These are phyloP conservation scores for Globisporangium cystogenes DNA, from an alignment of 352 stramenopile genomes.

Conservation along the genomic window DNA sequence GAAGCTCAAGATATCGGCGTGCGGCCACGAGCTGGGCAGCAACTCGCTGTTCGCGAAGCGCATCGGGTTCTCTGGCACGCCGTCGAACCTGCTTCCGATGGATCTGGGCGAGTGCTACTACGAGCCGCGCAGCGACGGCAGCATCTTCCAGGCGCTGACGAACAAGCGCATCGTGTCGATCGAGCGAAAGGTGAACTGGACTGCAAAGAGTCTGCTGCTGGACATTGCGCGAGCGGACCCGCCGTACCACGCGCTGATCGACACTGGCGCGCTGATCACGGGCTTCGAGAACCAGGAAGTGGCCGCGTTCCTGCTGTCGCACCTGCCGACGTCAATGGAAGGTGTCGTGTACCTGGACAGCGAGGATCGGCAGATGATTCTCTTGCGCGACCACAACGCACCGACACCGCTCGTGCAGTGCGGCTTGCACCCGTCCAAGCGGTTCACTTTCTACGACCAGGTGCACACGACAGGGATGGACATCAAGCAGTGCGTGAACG, in stretches of 20 bases:
- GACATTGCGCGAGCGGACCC: conserved; percentile 73
- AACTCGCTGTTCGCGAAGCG: conserved; percentile 97
- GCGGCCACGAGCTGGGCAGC: conserved; percentile 98
- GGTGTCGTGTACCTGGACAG: conserved; percentile 90
- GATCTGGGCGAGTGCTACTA: conserved; percentile 98
- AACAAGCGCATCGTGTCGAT: conserved; percentile 88
- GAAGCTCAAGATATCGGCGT: conserved; percentile 98
- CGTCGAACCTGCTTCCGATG: conserved; percentile 98
- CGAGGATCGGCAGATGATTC: conserved; percentile 88
- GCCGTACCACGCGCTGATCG: conserved; percentile 86
- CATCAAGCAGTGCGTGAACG: conserved; percentile 89
- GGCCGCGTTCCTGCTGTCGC: conserved; percentile 68
- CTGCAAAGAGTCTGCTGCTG: conserved; percentile 57
- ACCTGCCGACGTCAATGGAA: conserved; percentile 76
- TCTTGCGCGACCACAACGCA: conserved; percentile 93
- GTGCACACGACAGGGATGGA: conserved; percentile 94
- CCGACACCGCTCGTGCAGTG: conserved; percentile 92
- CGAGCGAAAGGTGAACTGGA: conserved; percentile 82
- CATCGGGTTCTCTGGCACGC: conserved; percentile 99
- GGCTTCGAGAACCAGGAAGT: conserved; percentile 89
- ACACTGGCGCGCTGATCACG: conserved; percentile 90
- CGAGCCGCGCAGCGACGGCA: conserved; percentile 97
- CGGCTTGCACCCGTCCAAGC: conserved; percentile 73
- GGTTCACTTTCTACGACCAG: conserved; percentile 93
- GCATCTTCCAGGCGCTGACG: conserved; percentile 97